Base-by-base conservation (phyloP, 768 basidiomycete species). In the Mycena sanguinolenta region DNA sequence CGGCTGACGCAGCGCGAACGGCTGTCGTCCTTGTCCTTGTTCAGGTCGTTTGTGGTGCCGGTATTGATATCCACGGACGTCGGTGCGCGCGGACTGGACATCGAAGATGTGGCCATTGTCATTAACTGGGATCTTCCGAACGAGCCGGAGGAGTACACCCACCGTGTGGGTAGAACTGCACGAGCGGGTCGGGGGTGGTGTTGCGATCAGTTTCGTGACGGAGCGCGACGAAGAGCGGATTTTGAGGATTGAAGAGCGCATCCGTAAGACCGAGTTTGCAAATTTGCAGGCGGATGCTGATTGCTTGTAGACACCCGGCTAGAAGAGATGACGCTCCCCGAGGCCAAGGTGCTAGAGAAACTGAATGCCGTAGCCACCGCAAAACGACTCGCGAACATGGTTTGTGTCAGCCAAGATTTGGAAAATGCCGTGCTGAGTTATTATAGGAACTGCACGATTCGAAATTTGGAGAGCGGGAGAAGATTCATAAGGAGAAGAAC, bases 61-160 rank as follows among this genome's bases (percentile, higher is more conserved):
- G 94, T 99, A 52, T 85, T 99, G 57, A 88, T 99, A 54, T 95
- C 94, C 34, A 99, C 97, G 10, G 97, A 98, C 78, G 97, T 99
- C 36, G 98, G 95, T 19, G 93, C 94, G 23, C 91, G 98, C 76
- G 98, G 98, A 34, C 82, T 99, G 67, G 98, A 99, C 82, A 97
- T 99, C 65, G 95, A 95, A 70, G 95, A 97, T 74, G 97, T 99
- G 14, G 96, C 94, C 14, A 90, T 98, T 84, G 95, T 99, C 23
- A 86, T 99, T 66, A 99, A 99, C 73, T 99, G 97, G 96, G 97
- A 99, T 79, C 84, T 98, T 71, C 98, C 98, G 17, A 85, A 87
- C 16, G 91, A 92, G 77, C 87, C 95, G 7, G 97, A 97, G 79
- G 97, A 97, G 78, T 99, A 99, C 77, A 94, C 95, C 2, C 98